Evolutionary conservation across 2,329 filamentous ascomycete species (phyloP).

Genomic region (Didymella arachidicola): DNA sequence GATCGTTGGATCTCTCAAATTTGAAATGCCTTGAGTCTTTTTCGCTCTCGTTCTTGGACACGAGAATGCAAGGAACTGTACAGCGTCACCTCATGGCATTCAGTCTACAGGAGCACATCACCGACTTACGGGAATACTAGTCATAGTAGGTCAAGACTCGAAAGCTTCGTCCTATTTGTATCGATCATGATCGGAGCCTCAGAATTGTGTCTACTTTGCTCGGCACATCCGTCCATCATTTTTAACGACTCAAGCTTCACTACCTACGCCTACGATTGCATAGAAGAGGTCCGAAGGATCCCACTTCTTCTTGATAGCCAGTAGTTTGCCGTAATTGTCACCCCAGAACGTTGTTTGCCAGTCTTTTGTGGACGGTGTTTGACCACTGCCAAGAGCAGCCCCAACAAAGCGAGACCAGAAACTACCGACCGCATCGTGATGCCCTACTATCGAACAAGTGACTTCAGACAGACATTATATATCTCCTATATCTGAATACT

Average conservation of each 20-base stretch:
- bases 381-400: constrained; percentile 14
- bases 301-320: constrained; percentile 40
- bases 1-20: neutral
- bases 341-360: constrained; percentile 38
- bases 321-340: constrained; percentile 33
- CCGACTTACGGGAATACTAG: neutral
- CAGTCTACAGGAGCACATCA: neutral
- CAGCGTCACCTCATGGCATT: neutral
- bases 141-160: neutral
- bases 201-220: neutral
- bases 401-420: constrained; percentile 3
- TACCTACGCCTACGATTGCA: constrained; percentile 38
- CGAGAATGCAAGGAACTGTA: neutral
- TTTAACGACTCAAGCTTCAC: constrained; percentile 35
- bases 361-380: constrained; percentile 16
- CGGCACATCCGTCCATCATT: constrained; percentile 31
- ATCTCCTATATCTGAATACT: neutral
- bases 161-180: no score
- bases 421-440: neutral
- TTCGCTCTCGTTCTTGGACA: neutral
- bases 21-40: neutral
- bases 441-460: neutral
- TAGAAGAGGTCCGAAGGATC: constrained; percentile 44
- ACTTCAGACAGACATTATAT: neutral
- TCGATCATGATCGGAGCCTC: no score